A percentile compares a stretch with the other conserved stretches of the same genome.
Conservation (phyloP, 768 basidiomycete species). For the Podaxis sp. region DNA sequence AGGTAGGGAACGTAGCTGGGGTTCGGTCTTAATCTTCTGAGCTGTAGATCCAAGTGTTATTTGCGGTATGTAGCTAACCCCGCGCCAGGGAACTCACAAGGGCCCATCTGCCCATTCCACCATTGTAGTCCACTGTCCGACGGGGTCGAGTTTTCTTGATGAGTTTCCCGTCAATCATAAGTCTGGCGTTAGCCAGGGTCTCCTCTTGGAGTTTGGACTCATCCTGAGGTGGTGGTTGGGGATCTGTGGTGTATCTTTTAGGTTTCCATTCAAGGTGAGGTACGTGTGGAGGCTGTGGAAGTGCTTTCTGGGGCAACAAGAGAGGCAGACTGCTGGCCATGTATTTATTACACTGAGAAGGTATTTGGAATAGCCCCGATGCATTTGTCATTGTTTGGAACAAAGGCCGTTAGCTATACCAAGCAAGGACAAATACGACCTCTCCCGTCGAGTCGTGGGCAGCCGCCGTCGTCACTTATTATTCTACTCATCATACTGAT, state of each 20-base stretch:
- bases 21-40: conserved; percentile 78
- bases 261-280: conserved; percentile 76
- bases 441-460: not conserved
- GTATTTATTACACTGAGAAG: not conserved
- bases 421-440: conserved; percentile 6
- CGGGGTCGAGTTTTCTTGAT: conserved; percentile 91
- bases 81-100: conserved; percentile 52
- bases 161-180: conserved; percentile 75
- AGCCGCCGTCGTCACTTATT: not conserved
- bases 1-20: conserved; percentile 73
- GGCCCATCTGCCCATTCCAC: conserved; percentile 82
- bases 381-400: conserved; percentile 1
- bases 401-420: not conserved
- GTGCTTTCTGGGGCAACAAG: conserved; percentile 49
- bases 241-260: conserved; percentile 63
- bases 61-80: not conserved
- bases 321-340: conserved; percentile 43
- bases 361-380: not conserved
- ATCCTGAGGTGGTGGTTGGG: conserved; percentile 77
- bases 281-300: conserved; percentile 33
- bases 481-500: not conserved
- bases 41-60: conserved; percentile 33
- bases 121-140: conserved; percentile 94
- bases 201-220: conserved; percentile 75
- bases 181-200: conserved; percentile 73